A percentile compares a stretch with the other conserved stretches of the same genome.
Evolutionary conservation across 495 filamentous ascomycete genomes (phyloP).

Genomic region (Hyaloscypha variabilis): DNA sequence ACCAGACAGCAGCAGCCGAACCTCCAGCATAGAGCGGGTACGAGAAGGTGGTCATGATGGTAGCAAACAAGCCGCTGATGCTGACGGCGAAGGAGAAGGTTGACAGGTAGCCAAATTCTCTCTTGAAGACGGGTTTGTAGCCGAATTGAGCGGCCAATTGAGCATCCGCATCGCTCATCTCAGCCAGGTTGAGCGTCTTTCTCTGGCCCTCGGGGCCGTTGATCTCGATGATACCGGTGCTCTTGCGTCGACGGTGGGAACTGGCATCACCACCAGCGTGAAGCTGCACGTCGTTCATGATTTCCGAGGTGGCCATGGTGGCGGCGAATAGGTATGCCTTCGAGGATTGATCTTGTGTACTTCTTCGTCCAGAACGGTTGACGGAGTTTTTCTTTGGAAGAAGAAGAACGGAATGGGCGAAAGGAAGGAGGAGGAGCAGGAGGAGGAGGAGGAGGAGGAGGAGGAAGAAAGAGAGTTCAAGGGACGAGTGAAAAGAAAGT

Average conservation of each 20-base stretch:
- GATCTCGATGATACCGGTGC: slow-evolving; percentile 23
- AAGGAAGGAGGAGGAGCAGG: not conserved
- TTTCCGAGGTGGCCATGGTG: not conserved
- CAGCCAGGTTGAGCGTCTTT: slow-evolving; percentile 22
- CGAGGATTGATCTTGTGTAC: too few relatives aligned
- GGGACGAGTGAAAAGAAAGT: not conserved
- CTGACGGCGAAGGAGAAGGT: slow-evolving; percentile 67
- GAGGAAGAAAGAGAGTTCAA: not conserved
- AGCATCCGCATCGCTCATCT: slow-evolving; percentile 30
- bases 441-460: not conserved
- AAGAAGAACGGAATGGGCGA: not conserved
- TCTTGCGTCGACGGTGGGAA: slow-evolving; percentile 15
- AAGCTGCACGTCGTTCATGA: not conserved
- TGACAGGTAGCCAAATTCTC: slow-evolving; percentile 64
- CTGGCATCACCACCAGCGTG: not conserved
- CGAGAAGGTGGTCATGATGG: slow-evolving; percentile 61
- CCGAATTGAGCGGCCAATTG: slow-evolving; percentile 32
- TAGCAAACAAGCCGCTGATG: slow-evolving; percentile 62
- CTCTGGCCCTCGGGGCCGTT: slow-evolving; percentile 17
- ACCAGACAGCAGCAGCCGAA: slow-evolving; percentile 63
- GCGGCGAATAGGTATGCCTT: too few relatives aligned
- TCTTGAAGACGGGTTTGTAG: slow-evolving; percentile 55
- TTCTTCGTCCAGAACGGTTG: not conserved
- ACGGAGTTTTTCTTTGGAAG: not conserved
- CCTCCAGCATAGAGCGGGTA: slow-evolving; percentile 64